Evolutionary conservation across 83 land plant species (phyloP).

Genomic region (Isoetes engelmannii): DNA sequence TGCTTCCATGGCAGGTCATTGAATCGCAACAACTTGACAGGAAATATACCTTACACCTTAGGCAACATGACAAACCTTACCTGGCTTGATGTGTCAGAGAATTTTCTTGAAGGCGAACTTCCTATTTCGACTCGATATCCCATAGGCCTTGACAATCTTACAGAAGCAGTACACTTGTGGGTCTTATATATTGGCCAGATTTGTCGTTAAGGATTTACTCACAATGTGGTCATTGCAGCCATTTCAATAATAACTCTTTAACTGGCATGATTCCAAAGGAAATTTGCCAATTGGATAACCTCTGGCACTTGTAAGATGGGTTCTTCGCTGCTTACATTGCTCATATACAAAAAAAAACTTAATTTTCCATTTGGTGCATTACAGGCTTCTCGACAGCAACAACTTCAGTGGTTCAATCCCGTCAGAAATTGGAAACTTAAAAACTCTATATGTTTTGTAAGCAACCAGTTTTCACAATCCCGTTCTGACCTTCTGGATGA

Average conservation of each 20-base stretch:
- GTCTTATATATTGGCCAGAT: not conserved
- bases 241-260: slow-evolving; percentile 16
- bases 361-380: too few species aligned
- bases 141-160: slow-evolving; percentile 10
- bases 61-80: too few species aligned
- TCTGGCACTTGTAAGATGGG: not conserved
- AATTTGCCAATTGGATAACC: not conserved
- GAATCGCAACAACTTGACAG: too few species aligned
- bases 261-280: not conserved
- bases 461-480: too few species aligned
- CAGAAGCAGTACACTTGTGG: not conserved
- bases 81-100: slow-evolving; percentile 11
- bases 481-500: too few species aligned
- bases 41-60: too few species aligned
- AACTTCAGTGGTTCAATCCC: too few species aligned
- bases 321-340: too few species aligned
- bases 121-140: slow-evolving; percentile 5
- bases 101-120: slow-evolving; percentile 6
- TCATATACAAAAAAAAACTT: too few species aligned
- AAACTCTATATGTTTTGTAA: too few species aligned
- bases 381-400: too few species aligned
- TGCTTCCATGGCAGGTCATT: not conserved
- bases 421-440: too few species aligned
- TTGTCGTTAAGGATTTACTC: not conserved
- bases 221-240: slow-evolving; percentile 3